Base-by-base conservation (phyloP, 2,329 filamentous ascomycete species). In the Arthrobotrys pseudoclavata region DNA sequence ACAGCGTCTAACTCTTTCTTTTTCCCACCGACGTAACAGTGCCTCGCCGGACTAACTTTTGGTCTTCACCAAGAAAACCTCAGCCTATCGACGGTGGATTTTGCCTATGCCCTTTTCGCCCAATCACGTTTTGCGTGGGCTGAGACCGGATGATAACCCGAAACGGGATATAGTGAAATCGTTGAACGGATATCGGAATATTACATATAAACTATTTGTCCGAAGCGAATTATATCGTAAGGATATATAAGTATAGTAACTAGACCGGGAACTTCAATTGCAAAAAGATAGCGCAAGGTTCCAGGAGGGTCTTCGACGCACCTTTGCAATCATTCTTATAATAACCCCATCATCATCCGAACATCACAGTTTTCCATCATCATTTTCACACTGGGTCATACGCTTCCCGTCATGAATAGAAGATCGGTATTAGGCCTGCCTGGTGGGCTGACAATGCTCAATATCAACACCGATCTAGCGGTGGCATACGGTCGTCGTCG, bases 181-280 rank as follows among this genome's bases (percentile, higher is more conserved):
- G n/a, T 15, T 60, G 55, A 42, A 42, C 55, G 55, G 55, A 60
- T 60, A 60, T 60, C 55, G 55, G 55, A 60, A 42, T 60, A 60
- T 60, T 60, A 15, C 26, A 60, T 40, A 60, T n/a, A 24, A 24
- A n/a, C 7, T 60, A 24, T 24, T 57, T 60, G 20, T 60, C 55
- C 55, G 55, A 60, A 60, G 34, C 31, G 31, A 26, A 26, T 15
- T 24, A 26, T 24, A 7, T 60, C 13, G 3, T 3, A 18, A 42
- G 55, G 55, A 26, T 60, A 42, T 60, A 42, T 26, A 50, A 50
- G 47, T 50, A 50, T 45, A 45, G 22, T 37, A 42, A 1, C 20
- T 24, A 18, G 55, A 13, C 52, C n/a, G n/a, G 9, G 52, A n/a
- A 20, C 31, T 9, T 57, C 52, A 37, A 15, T n/a, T 9, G 50